A percentile compares a stretch with the other conserved stretches of the same genome.
Evolutionary conservation across 768 basidiomycete genomes (phyloP).

Genomic region (Lactarius pseudohatsudake): DNA sequence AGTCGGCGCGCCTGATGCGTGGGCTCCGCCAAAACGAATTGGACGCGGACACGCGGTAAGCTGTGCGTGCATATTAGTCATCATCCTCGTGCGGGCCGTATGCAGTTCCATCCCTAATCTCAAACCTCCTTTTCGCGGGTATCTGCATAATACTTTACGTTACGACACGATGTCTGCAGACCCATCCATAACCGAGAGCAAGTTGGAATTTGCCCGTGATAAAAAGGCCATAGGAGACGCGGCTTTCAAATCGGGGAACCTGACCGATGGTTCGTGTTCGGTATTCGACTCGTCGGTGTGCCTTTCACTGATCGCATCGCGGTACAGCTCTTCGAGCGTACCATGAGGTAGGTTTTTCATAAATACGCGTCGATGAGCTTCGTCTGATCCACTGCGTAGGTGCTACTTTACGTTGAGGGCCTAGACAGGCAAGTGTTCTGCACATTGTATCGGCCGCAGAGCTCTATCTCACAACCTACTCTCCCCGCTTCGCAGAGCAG

Average conservation of each 20-base stretch:
- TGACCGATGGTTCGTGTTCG: slow-evolving; percentile 50
- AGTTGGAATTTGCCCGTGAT: slow-evolving; percentile 33
- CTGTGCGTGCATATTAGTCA: neutral
- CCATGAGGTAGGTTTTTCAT: slow-evolving; percentile 54
- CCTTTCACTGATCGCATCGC: neutral
- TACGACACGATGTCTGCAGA: slow-evolving; percentile 12
- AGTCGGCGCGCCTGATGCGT: no score
- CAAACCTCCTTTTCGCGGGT: neutral
- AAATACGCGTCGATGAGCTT: neutral
- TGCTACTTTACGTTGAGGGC: slow-evolving; percentile 43
- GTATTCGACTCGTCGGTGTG: neutral
- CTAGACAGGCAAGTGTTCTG: slow-evolving; percentile 56
- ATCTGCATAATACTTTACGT: neutral
- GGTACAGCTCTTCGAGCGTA: slow-evolving; percentile 61
- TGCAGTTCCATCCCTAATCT: neutral
- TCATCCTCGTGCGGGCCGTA: neutral
- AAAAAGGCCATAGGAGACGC: slow-evolving; percentile 68
- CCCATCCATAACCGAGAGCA: slow-evolving; percentile 11
- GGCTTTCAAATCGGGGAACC: slow-evolving; percentile 66
- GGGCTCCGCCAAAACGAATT: no score
- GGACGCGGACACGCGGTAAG: no score
- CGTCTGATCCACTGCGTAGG: slow-evolving; percentile 18
- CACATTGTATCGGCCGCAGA: neutral
- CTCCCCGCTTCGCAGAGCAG: slow-evolving; percentile 17
- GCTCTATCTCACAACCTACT: neutral